phyloP scores from a whole-genome alignment of 257 asterid genomes.

The Solanum chiquidenum region DNA sequence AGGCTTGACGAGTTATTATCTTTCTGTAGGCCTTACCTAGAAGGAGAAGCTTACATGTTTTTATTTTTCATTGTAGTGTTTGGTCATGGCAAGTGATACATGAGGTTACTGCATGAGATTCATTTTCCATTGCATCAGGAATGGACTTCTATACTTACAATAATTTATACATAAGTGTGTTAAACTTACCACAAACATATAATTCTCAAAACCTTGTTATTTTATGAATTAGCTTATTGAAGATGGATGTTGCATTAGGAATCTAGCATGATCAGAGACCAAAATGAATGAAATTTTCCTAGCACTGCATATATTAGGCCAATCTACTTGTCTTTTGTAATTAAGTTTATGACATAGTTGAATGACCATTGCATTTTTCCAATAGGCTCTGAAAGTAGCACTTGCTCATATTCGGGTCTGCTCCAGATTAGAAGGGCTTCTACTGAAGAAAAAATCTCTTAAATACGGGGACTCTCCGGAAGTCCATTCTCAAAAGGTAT shows the following conservation, averaged over 20 bases:
- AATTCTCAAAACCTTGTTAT: background rate
- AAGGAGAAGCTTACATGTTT: background rate
- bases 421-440: conserved; percentile 79
- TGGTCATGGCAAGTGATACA: background rate
- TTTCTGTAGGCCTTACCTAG: background rate
- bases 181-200: background rate
- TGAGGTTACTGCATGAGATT: background rate
- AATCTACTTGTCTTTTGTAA: background rate
- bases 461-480: conserved; percentile 73
- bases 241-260: background rate
- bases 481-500: conserved; percentile 84
- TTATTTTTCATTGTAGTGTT: background rate
- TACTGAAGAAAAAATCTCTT: conserved; percentile 68
- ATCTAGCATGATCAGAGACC: background rate
- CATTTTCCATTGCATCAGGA: background rate
- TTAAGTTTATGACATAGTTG: background rate
- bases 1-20: background rate
- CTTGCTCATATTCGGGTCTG: conserved; percentile 74
- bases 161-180: background rate
- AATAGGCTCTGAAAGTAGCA: conserved; percentile 68
- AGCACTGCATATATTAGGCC: background rate
- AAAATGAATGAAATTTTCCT: background rate
- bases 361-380: background rate
- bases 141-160: background rate
- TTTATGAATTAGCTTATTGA: background rate